phyloP scores from a whole-genome alignment of 73 alveolate species.

The Blepharisma stoltei region DNA sequence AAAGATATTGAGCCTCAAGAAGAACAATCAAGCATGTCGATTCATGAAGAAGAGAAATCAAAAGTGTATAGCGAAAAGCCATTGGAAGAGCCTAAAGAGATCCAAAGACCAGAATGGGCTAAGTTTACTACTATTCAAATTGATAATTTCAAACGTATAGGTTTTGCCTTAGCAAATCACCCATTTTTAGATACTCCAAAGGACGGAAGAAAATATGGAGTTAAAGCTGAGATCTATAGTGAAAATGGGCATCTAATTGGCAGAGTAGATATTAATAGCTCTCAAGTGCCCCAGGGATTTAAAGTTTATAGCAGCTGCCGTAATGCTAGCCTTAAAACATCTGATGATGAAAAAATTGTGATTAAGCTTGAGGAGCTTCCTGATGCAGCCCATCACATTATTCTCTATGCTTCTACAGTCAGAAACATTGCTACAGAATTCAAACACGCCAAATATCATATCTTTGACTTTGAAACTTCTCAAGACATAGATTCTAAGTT shows the following conservation, averaged over 20 bases:
- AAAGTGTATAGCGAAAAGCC: constrained; percentile 32
- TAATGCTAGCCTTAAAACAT: background rate
- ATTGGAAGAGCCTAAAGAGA: background rate
- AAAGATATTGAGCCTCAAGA: constrained; percentile 32
- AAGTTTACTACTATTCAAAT: constrained; percentile 35
- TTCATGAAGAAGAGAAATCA: constrained; percentile 31
- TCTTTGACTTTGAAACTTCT: background rate
- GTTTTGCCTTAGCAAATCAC: constrained; percentile 48
- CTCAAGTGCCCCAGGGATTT: background rate
- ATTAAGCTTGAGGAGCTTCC: background rate
- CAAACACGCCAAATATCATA: background rate
- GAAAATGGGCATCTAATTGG: background rate
- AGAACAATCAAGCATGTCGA: background rate
- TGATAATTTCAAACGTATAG: constrained; percentile 41
- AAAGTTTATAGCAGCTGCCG: background rate
- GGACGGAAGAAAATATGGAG: constrained; percentile 3
- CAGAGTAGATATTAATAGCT: background rate
- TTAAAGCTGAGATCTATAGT: constrained; percentile 1
- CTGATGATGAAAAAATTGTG: constrained; percentile 2
- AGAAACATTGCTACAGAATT: background rate
- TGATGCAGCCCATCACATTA: background rate
- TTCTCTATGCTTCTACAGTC: constrained; percentile 10
- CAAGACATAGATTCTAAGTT: constrained; percentile 4
- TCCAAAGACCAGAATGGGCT: constrained; percentile 36
- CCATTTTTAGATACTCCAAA: constrained; percentile 34